Evolutionary conservation across 1,284 basidiomycete genomes (phyloP), one percentile per base, ranked within the genome.

Genomic region (Cerioporus squamosus): DNA sequence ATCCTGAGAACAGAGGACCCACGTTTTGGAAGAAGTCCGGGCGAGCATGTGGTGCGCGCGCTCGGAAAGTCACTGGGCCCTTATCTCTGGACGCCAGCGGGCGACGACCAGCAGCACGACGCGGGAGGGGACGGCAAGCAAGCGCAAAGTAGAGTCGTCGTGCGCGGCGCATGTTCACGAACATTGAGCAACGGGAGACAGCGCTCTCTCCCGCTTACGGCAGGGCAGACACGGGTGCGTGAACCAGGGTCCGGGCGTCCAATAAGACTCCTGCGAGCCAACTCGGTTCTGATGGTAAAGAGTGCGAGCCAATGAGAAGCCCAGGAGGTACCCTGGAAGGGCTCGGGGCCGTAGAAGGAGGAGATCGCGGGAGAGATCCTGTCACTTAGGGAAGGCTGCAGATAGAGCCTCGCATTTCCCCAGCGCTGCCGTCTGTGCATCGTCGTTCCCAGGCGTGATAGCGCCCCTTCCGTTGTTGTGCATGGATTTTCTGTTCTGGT

Each of bases 11-110:
- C 56, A 40, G 31, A 22, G 38, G 58, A 58, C 57, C 51, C 58
- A 58, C 53, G 58, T 56, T 57, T 55, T 62, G 53, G 49, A 53
- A 62, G 63, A 64, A 64, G 63, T 33, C 60, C 18, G 18, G 53
- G 40, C 12, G 55, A 64, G 63, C 63, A 62, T 64, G 56, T 60
- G 63, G 50, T 64, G 46, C 57, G 47, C 48, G 60, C 54, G 55
- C 46, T 53, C 55, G 43, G 20, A 55, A 40, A 47, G 55, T 64
- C 60, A 57, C 53, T 57, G 50, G 56, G 50, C 42, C 55, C 55
- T 60, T 62, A 64, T 61, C 63, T 52, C 48, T 45, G 20, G 20
- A 22, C 38, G n/a, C 40, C 44, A 36, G 23, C 20, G 31, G 33
- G 44, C 23, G 9, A 36, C 31, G n/a, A 15, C 22, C 44, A 46